Evolutionary conservation across 768 basidiomycete species (phyloP), one percentile per base, ranked within the genome.

Genomic region (Guyanaporus albipodus): DNA sequence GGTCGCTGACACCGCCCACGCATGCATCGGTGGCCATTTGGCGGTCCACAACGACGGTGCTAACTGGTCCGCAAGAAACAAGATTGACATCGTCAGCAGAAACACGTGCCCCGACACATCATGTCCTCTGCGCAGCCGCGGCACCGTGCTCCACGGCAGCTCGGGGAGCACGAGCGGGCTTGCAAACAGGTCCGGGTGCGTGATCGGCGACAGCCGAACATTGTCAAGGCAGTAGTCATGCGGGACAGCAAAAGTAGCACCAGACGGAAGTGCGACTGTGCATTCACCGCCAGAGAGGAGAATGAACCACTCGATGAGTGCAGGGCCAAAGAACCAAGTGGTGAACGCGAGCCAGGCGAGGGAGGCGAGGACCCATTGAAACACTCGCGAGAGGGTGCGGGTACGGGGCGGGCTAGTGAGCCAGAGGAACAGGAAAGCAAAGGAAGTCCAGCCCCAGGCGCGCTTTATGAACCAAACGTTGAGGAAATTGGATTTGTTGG

Each of bases 51-150:
- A 69, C 12, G 81, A 81, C 2, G 76, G 73, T 15, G 74, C 69
- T 26, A 94, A 64, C 64, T 92, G 87, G 60, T 91, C 82, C 8
- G 79, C 74, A 33, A 97, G 76, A 64, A 96, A 87, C 21, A 95
- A 71, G 12, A 76, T 70, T 12, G 83, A 74, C 72, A 95, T 78
- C 3, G 86, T 86, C 53, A 97, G 76, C 50, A 98, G 76, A 71
- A 96, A 97, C 24, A 92, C 73, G 61, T 97, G 95, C 7, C 95
- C 95, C 0, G 91, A 94, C 12, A 97, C 80, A 58, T 98, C 95
- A 62, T 96, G 92, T 0, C 95, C 95, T 33, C 74, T 77, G 43
- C 80, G 75, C 52, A 95, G 69, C 23, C 85, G 70, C 8, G 92
- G 89, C 0, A 68, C 69, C 1, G 61, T 65, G 23, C 60, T 63